phyloP scores from a whole-genome alignment of 2,329 filamentous ascomycete species.

The Calonectria pauciramosa region DNA sequence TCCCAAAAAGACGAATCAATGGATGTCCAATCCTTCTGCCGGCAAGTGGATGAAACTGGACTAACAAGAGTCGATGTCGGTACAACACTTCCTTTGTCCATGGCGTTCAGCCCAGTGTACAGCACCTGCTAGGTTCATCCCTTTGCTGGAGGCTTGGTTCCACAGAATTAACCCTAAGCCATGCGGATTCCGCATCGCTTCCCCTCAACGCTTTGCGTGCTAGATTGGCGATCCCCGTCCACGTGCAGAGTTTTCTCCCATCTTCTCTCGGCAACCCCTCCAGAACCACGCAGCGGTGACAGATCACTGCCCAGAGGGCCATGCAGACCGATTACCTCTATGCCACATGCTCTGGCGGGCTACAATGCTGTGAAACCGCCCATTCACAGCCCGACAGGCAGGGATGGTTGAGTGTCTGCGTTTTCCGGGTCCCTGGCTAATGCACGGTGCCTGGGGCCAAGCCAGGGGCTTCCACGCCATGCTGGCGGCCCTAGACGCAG shows the following conservation, averaged over 20 bases:
- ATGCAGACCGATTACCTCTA: constrained; percentile 24
- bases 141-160: not conserved
- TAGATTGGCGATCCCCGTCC: not conserved
- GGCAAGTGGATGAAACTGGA: constrained; percentile 14
- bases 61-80: not conserved
- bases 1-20: constrained; percentile 2
- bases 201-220: not conserved
- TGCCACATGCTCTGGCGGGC: constrained; percentile 24
- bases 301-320: constrained; percentile 1
- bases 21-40: not conserved
- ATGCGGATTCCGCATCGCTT: not conserved
- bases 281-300: not conserved
- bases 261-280: constrained; percentile 27
- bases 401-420: constrained; percentile 43
- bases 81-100: not conserved
- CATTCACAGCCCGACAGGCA: constrained; percentile 32
- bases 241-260: constrained; percentile 41
- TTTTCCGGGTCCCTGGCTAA: constrained; percentile 46
- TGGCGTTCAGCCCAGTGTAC: constrained; percentile 3
- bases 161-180: not conserved
- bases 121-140: not conserved
- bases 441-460: constrained; percentile 42
- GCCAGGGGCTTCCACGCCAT: constrained; percentile 6
- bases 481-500: constrained; percentile 32
- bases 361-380: constrained; percentile 26